Conservation (phyloP, 108 stramenopile genomes). For the Cylindrotheca fusiformis region DNA sequence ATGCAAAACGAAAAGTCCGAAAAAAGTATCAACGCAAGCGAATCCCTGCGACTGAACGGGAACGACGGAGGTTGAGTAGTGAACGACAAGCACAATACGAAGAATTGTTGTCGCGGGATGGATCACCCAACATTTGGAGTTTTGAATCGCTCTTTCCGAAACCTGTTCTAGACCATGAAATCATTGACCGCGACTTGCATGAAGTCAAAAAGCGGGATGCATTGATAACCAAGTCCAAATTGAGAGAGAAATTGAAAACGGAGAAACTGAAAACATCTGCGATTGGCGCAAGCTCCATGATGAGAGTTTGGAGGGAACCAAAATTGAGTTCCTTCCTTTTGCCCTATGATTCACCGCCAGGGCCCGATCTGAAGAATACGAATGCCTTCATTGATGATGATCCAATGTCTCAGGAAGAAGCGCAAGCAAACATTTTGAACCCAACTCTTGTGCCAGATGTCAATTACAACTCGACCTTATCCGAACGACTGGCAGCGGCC, state of each 20-base stretch:
- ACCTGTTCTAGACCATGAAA: constrained; percentile 69
- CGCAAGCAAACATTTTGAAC: neutral
- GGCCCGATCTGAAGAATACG: neutral
- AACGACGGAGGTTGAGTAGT: constrained; percentile 17
- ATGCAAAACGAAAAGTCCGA: constrained; percentile 15
- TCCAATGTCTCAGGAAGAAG: constrained; percentile 14
- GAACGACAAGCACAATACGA: constrained; percentile 70
- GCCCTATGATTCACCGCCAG: constrained; percentile 1
- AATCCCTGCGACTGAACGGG: constrained; percentile 35
- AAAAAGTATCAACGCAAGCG: constrained; percentile 38
- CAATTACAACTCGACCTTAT: constrained; percentile 13
- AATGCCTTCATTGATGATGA: constrained; percentile 2
- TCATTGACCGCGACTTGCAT: constrained; percentile 70
- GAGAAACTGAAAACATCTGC: constrained; percentile 22
- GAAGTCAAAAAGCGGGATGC: constrained; percentile 37
- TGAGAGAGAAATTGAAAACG: constrained; percentile 1
- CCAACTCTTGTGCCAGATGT: neutral
- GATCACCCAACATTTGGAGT: constrained; percentile 67
- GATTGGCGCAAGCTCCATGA: constrained; percentile 25
- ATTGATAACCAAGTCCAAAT: neutral
- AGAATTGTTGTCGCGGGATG: constrained; percentile 43
- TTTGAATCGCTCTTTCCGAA: constrained; percentile 81
- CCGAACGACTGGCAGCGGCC: constrained; percentile 3
- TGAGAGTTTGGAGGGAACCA: constrained; percentile 26
- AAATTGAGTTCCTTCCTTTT: constrained; percentile 11